phyloP scores from a whole-genome alignment of 148 eudicot genomes.

The Agrostemma githago region DNA sequence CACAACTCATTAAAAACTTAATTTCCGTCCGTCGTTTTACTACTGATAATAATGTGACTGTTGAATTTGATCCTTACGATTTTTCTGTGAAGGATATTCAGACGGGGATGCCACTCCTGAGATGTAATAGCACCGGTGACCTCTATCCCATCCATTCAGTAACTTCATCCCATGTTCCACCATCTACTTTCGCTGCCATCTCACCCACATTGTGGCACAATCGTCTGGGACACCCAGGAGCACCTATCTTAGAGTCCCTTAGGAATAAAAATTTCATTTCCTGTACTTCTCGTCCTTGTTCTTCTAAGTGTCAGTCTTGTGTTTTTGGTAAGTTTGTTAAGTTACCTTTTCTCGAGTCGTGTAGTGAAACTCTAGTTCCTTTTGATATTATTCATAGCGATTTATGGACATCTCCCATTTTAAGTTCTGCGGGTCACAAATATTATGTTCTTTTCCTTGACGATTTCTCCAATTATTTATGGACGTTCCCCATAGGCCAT shows the following conservation, averaged over 20 bases:
- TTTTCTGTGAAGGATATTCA: neutral
- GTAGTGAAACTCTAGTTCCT: neutral
- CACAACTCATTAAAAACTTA: neutral
- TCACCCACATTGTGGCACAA: neutral
- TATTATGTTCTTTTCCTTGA: neutral
- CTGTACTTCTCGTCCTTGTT: neutral
- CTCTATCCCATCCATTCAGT: neutral
- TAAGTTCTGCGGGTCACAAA: neutral
- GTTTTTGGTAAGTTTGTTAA: neutral
- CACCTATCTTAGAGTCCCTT: neutral
- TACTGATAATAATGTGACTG: neutral
- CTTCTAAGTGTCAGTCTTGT: neutral
- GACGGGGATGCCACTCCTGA: neutral
- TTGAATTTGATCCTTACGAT: neutral
- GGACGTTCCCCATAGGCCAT: neutral
- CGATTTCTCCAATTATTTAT: no score
- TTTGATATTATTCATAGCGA: no score
- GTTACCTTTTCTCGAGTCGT: neutral
- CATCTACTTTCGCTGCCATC: neutral
- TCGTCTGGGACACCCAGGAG: neutral
- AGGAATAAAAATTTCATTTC: neutral
- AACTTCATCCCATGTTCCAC: neutral
- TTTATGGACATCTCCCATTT: neutral
- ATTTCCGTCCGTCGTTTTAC: neutral
- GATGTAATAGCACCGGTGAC: neutral